Conservation (phyloP, 208 protist genomes). For the Crithidia bombi region DNA sequence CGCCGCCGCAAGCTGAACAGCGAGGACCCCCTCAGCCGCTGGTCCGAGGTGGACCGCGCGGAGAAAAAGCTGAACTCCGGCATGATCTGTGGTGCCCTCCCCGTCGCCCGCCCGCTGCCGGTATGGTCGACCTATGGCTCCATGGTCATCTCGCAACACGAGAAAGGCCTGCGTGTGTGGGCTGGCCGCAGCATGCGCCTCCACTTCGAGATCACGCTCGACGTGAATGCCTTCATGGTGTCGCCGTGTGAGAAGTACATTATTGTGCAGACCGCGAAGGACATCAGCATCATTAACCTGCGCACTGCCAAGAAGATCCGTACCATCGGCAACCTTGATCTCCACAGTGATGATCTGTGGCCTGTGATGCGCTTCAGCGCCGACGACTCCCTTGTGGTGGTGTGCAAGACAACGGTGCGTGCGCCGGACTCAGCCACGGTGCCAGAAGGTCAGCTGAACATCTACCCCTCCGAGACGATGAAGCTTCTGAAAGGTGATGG, state of each 20-base stretch:
- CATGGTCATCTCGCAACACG: conserved; percentile 83
- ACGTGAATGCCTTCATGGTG: conserved; percentile 84
- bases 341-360: conserved; percentile 79
- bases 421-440: conserved; percentile 37
- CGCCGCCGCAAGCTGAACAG: conserved; percentile 69
- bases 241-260: conserved; percentile 90
- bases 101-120: conserved; percentile 72
- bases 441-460: conserved; percentile 63
- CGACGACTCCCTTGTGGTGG: conserved; percentile 83
- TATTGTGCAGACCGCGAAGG: conserved; percentile 81
- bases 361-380: conserved; percentile 88
- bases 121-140: conserved; percentile 87
- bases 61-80: conserved; percentile 63
- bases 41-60: conserved; percentile 83
- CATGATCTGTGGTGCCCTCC: conserved; percentile 69
- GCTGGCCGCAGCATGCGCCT: conserved; percentile 82
- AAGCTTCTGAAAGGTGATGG: conserved; percentile 57
- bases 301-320: conserved; percentile 82
- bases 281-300: conserved; percentile 85
- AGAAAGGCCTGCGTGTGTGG: conserved; percentile 81
- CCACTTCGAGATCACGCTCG: conserved; percentile 80
- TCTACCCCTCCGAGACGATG: conserved; percentile 85
- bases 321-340: conserved; percentile 80
- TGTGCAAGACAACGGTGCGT: conserved; percentile 71
- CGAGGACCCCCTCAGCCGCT: conserved; percentile 69